Conservation (phyloP, 495 filamentous ascomycete genomes). For the Xylaria grammica region DNA sequence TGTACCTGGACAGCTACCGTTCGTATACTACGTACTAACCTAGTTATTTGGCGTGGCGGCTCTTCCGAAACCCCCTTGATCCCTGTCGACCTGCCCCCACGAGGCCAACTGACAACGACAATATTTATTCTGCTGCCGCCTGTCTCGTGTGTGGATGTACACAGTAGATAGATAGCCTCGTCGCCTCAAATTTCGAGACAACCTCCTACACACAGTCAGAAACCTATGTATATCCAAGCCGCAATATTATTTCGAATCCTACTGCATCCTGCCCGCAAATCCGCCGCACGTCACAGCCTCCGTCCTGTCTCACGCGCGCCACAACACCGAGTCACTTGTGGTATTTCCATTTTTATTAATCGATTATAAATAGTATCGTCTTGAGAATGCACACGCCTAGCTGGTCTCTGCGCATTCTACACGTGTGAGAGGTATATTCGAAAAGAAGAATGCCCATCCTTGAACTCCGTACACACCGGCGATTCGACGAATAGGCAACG, state of each 20-base stretch:
- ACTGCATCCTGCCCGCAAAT: not conserved
- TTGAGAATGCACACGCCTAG: not conserved
- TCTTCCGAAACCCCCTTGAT: constrained; percentile 9
- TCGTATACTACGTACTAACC: not conserved
- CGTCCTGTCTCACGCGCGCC: not conserved
- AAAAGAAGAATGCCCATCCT: constrained; percentile 2
- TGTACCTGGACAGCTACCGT: not conserved
- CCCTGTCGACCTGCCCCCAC: not conserved
- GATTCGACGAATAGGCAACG: not conserved
- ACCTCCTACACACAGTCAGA: too few species aligned
- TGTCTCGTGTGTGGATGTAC: not conserved
- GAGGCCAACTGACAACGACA: not conserved
- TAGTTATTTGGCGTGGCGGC: constrained; percentile 6
- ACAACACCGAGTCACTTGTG: not conserved
- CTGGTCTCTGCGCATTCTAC: not conserved
- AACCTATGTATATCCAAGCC: not conserved
- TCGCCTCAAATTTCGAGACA: too few species aligned
- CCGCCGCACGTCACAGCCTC: constrained; percentile 7
- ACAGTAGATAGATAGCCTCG: too few species aligned
- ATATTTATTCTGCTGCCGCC: not conserved
- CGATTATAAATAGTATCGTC: not conserved
- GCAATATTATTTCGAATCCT: not conserved
- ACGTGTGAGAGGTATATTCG: constrained; percentile 4
- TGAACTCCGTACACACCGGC: not conserved
- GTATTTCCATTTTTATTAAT: not conserved